Conservation (phyloP, 2,329 filamentous ascomycete species). For the Diplocarpon rosae region DNA sequence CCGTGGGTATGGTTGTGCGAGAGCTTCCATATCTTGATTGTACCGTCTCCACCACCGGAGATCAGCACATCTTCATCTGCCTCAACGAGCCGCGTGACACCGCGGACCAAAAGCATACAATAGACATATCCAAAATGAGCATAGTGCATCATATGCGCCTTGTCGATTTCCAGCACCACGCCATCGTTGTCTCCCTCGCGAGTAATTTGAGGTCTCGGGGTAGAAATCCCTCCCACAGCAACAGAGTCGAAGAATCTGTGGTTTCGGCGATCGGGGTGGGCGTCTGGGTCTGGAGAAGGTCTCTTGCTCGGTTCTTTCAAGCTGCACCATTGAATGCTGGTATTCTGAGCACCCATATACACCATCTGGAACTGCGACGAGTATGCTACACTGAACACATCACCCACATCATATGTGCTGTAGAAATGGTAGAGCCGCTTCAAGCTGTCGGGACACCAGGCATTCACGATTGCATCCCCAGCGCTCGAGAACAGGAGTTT, state of each 20-base stretch:
- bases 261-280: constrained; percentile 64
- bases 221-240: constrained; percentile 70
- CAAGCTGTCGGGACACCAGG: constrained; percentile 75
- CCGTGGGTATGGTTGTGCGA: constrained; percentile 41
- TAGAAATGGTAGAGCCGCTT: constrained; percentile 79
- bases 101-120: constrained; percentile 80
- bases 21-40: constrained; percentile 86
- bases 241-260: constrained; percentile 94
- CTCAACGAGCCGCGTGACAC: constrained; percentile 54
- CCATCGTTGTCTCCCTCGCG: constrained; percentile 41
- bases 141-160: constrained; percentile 72
- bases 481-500: constrained; percentile 79
- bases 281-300: constrained; percentile 50
- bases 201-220: constrained; percentile 46
- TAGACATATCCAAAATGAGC: constrained; percentile 95
- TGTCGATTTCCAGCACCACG: constrained; percentile 68
- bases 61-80: constrained; percentile 71
- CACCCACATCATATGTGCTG: constrained; percentile 86
- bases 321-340: constrained; percentile 86
- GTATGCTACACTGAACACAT: constrained; percentile 92
- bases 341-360: constrained; percentile 90
- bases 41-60: constrained; percentile 86
- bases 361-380: constrained; percentile 69
- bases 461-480: constrained; percentile 86
- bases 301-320: constrained; percentile 52